A percentile compares a stretch with the other conserved stretches of the same genome.
These are phyloP conservation scores for Arthroderma sp. DNA, from an alignment of 2,329 filamentous ascomycete genomes.

Conservation along the genomic window DNA sequence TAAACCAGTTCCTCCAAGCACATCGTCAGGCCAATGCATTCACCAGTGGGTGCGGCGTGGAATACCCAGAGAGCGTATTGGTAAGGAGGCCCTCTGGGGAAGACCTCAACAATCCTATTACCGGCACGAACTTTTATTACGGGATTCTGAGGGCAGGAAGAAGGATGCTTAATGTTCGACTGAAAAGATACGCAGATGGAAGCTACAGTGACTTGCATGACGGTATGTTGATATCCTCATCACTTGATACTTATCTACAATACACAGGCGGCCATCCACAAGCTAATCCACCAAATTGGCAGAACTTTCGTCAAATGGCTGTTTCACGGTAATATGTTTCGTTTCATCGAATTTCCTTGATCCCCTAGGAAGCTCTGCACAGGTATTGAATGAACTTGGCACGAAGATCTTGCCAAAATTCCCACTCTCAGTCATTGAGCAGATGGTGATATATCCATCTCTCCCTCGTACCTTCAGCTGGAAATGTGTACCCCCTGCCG, in stretches of 20 bases:
- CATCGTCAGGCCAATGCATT: constrained; percentile 27
- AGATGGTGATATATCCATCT: background rate
- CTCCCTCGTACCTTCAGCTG: constrained; percentile 18
- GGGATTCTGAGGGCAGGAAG: constrained; percentile 25
- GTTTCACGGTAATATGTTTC: constrained; percentile 25
- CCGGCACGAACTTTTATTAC: constrained; percentile 22
- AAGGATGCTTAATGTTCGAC: constrained; percentile 20
- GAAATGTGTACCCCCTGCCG: constrained; percentile 18
- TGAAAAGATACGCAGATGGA: constrained; percentile 27
- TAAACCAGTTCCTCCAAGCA: constrained; percentile 24
- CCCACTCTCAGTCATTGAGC: background rate
- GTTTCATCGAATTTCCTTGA: constrained; percentile 14
- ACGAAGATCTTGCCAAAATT: background rate
- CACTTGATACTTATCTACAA: background rate
- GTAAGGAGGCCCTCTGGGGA: constrained; percentile 15
- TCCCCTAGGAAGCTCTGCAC: constrained; percentile 15
- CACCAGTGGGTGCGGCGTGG: constrained; percentile 28
- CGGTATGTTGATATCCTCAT: constrained; percentile 8
- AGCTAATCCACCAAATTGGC: constrained; percentile 1
- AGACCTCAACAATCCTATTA: constrained; percentile 14
- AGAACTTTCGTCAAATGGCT: constrained; percentile 26
- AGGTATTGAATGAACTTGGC: background rate
- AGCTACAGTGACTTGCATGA: constrained; percentile 24
- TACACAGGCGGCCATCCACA: background rate
- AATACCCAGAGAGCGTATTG: constrained; percentile 21